Percentiles rank a stretch among this genome's conserved stretches.
phyloP scores from a whole-genome alignment of 1,139 yeast species.

The Hemisphaericaspora lyxosophila region DNA sequence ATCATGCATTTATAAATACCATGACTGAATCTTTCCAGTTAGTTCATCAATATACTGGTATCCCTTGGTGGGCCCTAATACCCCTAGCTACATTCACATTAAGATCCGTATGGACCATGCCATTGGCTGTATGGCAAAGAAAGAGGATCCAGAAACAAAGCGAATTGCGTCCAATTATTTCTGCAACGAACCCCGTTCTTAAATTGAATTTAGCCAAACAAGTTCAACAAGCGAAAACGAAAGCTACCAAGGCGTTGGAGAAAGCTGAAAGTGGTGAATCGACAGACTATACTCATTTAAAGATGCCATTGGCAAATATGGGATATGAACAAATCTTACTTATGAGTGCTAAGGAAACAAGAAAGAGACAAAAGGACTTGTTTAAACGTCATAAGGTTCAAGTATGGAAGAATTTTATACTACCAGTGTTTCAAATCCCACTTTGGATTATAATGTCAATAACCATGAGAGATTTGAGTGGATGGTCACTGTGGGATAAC shows the following conservation, averaged over 20 bases:
- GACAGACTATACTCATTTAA: constrained; percentile 7
- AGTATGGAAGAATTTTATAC: constrained; percentile 70
- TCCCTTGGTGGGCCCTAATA: constrained; percentile 83
- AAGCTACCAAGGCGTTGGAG: constrained; percentile 19
- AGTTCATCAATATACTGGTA: constrained; percentile 54
- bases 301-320: constrained; percentile 44
- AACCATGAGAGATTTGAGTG: constrained; percentile 73
- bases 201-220: constrained; percentile 68
- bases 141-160: constrained; percentile 69
- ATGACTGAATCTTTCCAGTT: constrained; percentile 47
- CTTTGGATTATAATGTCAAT: constrained; percentile 81
- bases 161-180: constrained; percentile 62
- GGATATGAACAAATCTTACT: constrained; percentile 76
- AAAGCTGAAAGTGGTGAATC: constrained; percentile 6
- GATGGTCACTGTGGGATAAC: constrained; percentile 61
- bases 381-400: constrained; percentile 70
- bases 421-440: constrained; percentile 84
- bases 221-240: constrained; percentile 38
- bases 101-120: constrained; percentile 68
- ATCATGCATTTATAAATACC: constrained; percentile 23
- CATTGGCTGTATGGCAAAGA: constrained; percentile 74
- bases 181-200: constrained; percentile 75
- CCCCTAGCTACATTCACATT: constrained; percentile 71
- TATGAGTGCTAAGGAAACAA: constrained; percentile 71
- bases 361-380: constrained; percentile 68